These are phyloP conservation scores for Globisporangium ultimum DNA, from an alignment of 352 stramenopile genomes.

Conservation along the genomic window DNA sequence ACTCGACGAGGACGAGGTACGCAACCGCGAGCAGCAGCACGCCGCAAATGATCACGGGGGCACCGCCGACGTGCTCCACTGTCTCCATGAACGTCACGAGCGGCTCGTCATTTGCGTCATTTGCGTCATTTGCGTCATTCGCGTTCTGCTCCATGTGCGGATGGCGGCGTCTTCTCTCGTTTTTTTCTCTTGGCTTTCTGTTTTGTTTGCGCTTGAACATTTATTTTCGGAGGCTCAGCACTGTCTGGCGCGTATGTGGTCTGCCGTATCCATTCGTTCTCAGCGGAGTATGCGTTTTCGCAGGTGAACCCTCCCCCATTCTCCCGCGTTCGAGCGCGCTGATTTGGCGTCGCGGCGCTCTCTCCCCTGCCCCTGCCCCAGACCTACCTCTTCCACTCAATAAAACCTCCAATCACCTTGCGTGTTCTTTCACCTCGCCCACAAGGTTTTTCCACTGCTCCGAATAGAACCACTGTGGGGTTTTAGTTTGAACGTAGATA, in stretches of 20 bases:
- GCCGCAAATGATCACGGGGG: slow-evolving; percentile 15
- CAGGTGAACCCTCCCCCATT: slow-evolving; percentile 8
- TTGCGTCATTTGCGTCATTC: too few species aligned
- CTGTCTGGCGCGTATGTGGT: background rate
- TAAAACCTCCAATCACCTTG: slow-evolving; percentile 40
- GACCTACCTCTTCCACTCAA: slow-evolving; percentile 41
- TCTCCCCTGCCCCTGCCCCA: slow-evolving; percentile 43
- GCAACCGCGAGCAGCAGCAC: slow-evolving; percentile 31
- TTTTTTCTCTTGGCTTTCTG: background rate
- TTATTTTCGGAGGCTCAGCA: slow-evolving; percentile 14
- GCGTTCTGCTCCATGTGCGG: background rate
- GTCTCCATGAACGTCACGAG: slow-evolving; percentile 42
- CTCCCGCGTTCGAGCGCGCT: background rate
- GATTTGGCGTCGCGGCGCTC: background rate
- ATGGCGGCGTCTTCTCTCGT: background rate
- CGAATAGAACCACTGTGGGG: background rate
- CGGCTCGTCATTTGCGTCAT: background rate
- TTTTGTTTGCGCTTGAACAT: slow-evolving; percentile 12
- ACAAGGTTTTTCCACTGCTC: slow-evolving; percentile 5
- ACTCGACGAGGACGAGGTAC: slow-evolving; percentile 47
- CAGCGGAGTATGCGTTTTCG: background rate
- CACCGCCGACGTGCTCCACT: slow-evolving; percentile 36
- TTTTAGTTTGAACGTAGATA: background rate
- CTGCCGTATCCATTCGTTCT: background rate
- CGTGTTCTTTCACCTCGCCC: slow-evolving; percentile 8